Conservation (phyloP, 345 rosid genomes). For the Limnanthes douglasii region DNA sequence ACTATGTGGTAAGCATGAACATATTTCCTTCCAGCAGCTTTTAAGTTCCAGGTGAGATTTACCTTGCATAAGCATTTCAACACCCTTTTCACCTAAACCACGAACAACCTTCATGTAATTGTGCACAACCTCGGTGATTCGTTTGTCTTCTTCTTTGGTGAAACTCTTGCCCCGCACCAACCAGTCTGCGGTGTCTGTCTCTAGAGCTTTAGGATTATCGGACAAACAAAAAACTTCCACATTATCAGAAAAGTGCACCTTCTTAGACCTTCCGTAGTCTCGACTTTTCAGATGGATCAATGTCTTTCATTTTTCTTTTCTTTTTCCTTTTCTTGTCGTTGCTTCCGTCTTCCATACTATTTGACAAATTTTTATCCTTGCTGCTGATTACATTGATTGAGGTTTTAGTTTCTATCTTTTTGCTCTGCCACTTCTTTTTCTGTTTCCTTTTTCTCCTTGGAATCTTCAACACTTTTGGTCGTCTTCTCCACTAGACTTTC, state of each 20-base stretch:
- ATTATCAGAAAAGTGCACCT: slow-evolving; percentile 46
- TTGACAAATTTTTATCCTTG: too few relatives aligned
- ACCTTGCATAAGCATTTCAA: slow-evolving; percentile 42
- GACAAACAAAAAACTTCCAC: slow-evolving; percentile 40
- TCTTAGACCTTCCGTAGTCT: slow-evolving; percentile 24
- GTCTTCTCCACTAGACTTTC: background rate
- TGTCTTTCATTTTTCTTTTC: background rate
- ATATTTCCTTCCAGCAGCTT: slow-evolving; percentile 67
- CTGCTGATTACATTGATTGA: too few relatives aligned
- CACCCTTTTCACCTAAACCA: slow-evolving; percentile 47
- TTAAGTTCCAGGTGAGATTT: slow-evolving; percentile 16
- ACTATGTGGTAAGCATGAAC: slow-evolving; percentile 52
- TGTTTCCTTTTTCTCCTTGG: slow-evolving; percentile 6
- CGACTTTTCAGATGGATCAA: slow-evolving; percentile 9
- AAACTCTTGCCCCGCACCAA: slow-evolving; percentile 60
- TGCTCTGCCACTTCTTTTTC: slow-evolving; percentile 6
- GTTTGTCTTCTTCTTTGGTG: slow-evolving; percentile 54
- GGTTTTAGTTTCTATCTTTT: background rate
- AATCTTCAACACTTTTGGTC: slow-evolving; percentile 2
- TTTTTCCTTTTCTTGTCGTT: background rate
- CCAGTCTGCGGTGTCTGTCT: slow-evolving; percentile 5
- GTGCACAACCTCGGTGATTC: slow-evolving; percentile 30
- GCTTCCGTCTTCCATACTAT: background rate
- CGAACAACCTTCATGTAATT: slow-evolving; percentile 35
- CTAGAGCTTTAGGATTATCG: slow-evolving; percentile 8